Evolutionary conservation across 495 filamentous ascomycete species (phyloP).

Genomic region (Neurospora sp.): DNA sequence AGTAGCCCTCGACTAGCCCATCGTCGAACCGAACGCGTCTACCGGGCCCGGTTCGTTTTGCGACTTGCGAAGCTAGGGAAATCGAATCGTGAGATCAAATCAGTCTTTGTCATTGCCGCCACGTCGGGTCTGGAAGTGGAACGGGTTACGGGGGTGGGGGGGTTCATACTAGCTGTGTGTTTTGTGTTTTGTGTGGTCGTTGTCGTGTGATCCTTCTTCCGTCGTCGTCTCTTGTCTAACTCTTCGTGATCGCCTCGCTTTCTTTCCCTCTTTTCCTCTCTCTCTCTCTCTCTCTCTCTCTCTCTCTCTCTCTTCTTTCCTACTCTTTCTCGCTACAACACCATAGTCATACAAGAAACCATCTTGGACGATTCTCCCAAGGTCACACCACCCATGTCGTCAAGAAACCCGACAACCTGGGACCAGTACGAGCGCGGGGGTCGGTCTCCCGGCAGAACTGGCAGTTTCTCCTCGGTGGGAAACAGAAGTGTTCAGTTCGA

Average conservation of each 20-base stretch:
- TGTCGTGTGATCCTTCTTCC: neutral
- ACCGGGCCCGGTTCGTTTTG: neutral
- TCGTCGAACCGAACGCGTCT: neutral
- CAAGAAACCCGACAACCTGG: slow-evolving; percentile 42
- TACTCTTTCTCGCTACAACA: neutral
- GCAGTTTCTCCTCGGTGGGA: slow-evolving; percentile 26
- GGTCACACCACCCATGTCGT: slow-evolving; percentile 12
- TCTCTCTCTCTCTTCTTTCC: too few relatives aligned
- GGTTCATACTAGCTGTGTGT: neutral
- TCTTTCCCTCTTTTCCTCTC: neutral
- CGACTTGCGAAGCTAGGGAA: neutral
- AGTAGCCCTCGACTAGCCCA: neutral
- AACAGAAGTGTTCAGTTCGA: slow-evolving; percentile 28
- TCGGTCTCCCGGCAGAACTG: slow-evolving; percentile 21
- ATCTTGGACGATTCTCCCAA: neutral
- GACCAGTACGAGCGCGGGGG: slow-evolving; percentile 34
- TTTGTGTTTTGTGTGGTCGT: neutral
- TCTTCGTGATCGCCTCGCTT: neutral
- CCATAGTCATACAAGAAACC: neutral
- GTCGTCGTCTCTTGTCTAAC: neutral
- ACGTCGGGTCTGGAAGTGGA: neutral
- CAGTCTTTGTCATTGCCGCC: neutral
- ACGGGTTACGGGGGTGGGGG: neutral
- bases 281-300: neutral
- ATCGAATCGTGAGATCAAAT: neutral